Base-by-base conservation (phyloP, 2,329 filamentous ascomycete genomes). In the Chaetomiaceae sp. region DNA sequence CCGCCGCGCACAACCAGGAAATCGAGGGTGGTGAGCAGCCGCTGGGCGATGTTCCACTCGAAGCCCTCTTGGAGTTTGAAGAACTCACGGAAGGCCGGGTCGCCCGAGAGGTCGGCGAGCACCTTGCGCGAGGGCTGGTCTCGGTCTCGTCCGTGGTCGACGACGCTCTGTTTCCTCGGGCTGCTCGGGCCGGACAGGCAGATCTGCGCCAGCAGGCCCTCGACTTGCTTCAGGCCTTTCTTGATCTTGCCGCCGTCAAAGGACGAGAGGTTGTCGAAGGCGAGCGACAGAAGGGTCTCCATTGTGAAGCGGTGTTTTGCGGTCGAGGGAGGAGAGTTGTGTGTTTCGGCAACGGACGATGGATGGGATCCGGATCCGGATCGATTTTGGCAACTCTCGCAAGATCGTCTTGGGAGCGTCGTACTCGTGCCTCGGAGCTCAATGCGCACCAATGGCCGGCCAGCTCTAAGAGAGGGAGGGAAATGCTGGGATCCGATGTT, bases 21-120 rank as follows among this genome's bases (percentile, higher is more conserved):
- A 68, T 96, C 90, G 38, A 97, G 81, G 50, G 89, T 95, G 47
- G 85, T 83, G 55, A 96, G 85, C 54, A 97, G 77, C 54, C 90
- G 84, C 70, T 89, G 83, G 13, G 89, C 86, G 49, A 97, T 89
- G 72, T 99, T 99, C 87, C 90, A 97, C 72, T 97, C 89, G 66
- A 99, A 99, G 3, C 91, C 89, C 65, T 97, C 91, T 68, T 99
- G 93, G 58, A 97, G 69, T 67, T 95, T 89, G 75, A 96, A 96
- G 74, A 97, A 97, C 69, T 96, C 90, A 59, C 89, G 78, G 66
- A 96, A 97, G 17, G 91, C 92, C 17, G 87, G 89, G 68, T 97
- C 93, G 57, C 85, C 81, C 44, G 81, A 78, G 56, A 96, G 72
- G 51, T 89, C 84, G 19, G 73, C 73, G 44, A 96, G 76, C 13